Evolutionary conservation across 306 rosid species (phyloP), one percentile per base, ranked within the genome.

Genomic region (Medicago ruthenica): DNA sequence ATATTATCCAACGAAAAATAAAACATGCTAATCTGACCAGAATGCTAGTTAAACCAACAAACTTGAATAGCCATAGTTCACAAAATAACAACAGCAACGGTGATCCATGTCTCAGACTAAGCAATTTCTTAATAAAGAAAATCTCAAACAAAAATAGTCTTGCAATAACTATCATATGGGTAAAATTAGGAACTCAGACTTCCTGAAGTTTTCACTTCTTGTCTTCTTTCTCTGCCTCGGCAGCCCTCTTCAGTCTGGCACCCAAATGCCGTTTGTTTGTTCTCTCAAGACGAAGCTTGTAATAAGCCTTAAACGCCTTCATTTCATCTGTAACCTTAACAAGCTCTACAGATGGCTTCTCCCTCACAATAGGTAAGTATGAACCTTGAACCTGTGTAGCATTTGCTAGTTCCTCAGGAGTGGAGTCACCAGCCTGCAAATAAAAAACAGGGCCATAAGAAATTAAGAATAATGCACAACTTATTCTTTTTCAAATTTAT

Each of bases 211-310:
- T 34, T 80, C 69, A 90, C 74, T 90, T 90, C 85, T 88, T 88
- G 8, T 88, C 96, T 76, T 90, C 93, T 75, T 90, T 90, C 64
- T 88, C 96, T 3, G 93, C 93, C 74, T 90, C 93, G 0, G 91
- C 91, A 5, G 91, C 96, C 68, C 13, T 88, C 85, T 90, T 90
- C 66, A 78, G 40, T 54, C 96, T 79, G 31, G 83, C 93, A 71
- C 96, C 93, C 41, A 72, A 48, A 42, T 88, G 91, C 13, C 88
- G 87, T 14, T 74, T 6, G 64, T 90, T 86, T 6, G 76, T 88
- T 60, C 90, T 81, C 48, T 90, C 91, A 9, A 85, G 54, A 2
- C 91, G 91, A 44, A 88, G 88, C 83, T 88, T 90, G 81, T 88
- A 84, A 21, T 86, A 90, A 15, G 93, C 93, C 69, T 85, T 86